phyloP scores from a whole-genome alignment of 805 yeast species.

The Yamadazyma paraphyllophila region DNA sequence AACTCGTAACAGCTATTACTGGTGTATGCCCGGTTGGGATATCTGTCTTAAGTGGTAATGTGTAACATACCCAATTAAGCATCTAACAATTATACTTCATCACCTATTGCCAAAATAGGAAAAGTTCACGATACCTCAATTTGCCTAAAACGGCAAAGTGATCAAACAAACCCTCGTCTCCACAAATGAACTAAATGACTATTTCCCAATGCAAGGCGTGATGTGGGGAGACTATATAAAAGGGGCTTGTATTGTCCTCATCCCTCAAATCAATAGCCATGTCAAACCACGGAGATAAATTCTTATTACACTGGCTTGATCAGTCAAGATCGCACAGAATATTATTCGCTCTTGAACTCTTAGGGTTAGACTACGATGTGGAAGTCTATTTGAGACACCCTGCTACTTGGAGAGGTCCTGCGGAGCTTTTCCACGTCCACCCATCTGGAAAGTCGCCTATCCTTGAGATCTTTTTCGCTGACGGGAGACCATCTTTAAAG shows the following conservation, averaged over 20 bases:
- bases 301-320: constrained; percentile 37
- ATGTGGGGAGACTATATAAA: not conserved
- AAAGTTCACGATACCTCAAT: not conserved
- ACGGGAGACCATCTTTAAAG: constrained; percentile 32
- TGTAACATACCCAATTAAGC: no score
- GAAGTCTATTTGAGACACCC: constrained; percentile 51
- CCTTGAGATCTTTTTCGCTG: constrained; percentile 41
- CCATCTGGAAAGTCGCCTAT: constrained; percentile 67
- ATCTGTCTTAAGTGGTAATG: no score
- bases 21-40: not conserved
- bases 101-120: not conserved
- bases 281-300: constrained; percentile 14
- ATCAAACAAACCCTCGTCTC: constrained; percentile 1
- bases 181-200: constrained; percentile 1
- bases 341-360: constrained; percentile 62
- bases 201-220: not conserved
- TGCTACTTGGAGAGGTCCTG: constrained; percentile 43
- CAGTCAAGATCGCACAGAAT: constrained; percentile 61
- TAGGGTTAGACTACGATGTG: constrained; percentile 53
- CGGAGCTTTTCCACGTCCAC: constrained; percentile 49
- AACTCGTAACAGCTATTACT: no score
- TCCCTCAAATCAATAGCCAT: constrained; percentile 3
- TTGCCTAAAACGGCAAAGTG: constrained; percentile 12
- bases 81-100: not conserved
- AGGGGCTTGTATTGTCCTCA: not conserved